Base-by-base conservation (phyloP, 2,329 filamentous ascomycete species). In the Seiridium unicorne region DNA sequence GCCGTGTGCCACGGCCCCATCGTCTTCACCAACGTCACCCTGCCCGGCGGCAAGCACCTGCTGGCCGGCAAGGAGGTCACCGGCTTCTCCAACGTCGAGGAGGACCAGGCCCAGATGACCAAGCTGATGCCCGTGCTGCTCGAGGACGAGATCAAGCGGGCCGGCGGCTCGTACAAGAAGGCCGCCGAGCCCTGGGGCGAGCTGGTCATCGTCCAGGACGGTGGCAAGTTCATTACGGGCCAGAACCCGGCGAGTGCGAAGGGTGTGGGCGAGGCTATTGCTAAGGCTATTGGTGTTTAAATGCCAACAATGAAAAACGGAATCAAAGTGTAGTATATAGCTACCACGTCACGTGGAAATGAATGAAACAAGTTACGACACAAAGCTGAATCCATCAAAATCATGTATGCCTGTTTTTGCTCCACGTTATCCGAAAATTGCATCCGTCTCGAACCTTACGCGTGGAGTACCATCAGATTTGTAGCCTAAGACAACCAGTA, bases 1-100 rank as follows among this genome's bases (percentile, higher is more conserved):
- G 85, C 88, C 3, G 87, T 91, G 51, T 91, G 89, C 77, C 89
- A 91, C 74, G 89, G 87, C 5, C 86, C 88, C 2, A 84, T 83
- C 3, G 89, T 82, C 10, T 77, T 91, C 13, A 78, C 81, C 54
- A 81, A 87, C 65, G 87, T 84, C 42, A 83, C 80, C 66, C 68
- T 80, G 26, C 64, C 74, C 4, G 76, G 81, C 62, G 86, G 85
- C 40, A 75, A 78, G 63, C 77, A 79, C 55, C 73, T 90, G 8
- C 72, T 90, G 44, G 73, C 79, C 55, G 86, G 83, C 49, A 81
- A 81, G 68, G 74, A 79, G 51, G 84, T 86, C 32, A 89, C 86
- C 0, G 87, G 83, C 8, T 86, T 87, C 68, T 82, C 78, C 42
- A 84, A 87, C 66, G 73, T 62, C 0, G 85, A 88, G 74, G 84